phyloP scores from a whole-genome alignment of 495 filamentous ascomycete genomes.

The Cudoniella acicularis region DNA sequence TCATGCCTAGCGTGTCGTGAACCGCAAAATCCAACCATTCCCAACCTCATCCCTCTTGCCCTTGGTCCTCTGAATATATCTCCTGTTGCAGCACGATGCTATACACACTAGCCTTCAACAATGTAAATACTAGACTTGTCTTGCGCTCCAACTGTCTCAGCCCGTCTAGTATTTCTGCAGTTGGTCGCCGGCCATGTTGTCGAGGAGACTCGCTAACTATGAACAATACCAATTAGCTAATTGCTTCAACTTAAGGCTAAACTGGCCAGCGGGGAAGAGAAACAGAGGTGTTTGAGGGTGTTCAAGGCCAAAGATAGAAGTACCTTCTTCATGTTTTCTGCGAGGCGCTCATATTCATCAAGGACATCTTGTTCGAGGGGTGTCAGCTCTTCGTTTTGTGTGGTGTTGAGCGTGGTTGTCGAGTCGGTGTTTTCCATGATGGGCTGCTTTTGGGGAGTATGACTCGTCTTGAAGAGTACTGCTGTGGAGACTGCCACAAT shows the following conservation, averaged over 20 bases:
- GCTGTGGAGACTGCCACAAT: not conserved
- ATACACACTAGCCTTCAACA: constrained; percentile 97
- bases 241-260: not conserved
- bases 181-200: constrained; percentile 59
- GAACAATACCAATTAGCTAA: not conserved
- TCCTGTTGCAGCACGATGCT: constrained; percentile 97
- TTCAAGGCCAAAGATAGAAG: not conserved
- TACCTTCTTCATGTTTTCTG: constrained; percentile 90
- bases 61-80: constrained; percentile 66
- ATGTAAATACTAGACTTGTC: constrained; percentile 87
- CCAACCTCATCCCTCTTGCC: constrained; percentile 33
- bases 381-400: constrained; percentile 45
- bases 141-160: constrained; percentile 86
- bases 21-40: no score
- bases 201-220: constrained; percentile 59
- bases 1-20: no score
- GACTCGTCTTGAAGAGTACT: no score
- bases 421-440: constrained; percentile 14
- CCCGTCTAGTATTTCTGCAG: constrained; percentile 74
- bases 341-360: constrained; percentile 83
- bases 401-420: constrained; percentile 4
- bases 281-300: not conserved
- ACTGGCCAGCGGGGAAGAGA: constrained; percentile 6
- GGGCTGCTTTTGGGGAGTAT: not conserved
- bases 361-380: constrained; percentile 91